These are phyloP conservation scores for Bipolaris sorokiniana DNA, from an alignment of 2,329 filamentous ascomycete species.

Conservation along the genomic window DNA sequence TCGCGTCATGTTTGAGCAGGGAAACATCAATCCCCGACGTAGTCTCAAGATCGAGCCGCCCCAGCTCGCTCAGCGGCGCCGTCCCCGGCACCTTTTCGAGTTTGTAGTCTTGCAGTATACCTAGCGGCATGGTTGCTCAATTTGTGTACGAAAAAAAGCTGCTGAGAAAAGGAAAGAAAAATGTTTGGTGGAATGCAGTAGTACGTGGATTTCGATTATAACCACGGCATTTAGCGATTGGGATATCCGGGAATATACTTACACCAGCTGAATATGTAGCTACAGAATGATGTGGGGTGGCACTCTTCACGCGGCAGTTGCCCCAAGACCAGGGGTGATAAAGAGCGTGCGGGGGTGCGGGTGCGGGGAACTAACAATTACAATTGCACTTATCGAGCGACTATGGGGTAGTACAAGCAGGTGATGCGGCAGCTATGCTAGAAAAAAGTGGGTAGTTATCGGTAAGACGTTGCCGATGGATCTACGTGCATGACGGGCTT, in stretches of 20 bases:
- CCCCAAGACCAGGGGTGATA: not conserved
- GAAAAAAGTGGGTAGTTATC: not conserved
- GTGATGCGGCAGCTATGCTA: not conserved
- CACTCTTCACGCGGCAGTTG: slow-evolving; percentile 5
- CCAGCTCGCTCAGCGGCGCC: slow-evolving; percentile 30
- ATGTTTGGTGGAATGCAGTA: not conserved
- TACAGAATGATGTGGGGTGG: slow-evolving; percentile 15
- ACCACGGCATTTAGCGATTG: not conserved
- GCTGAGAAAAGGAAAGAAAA: too few species aligned
- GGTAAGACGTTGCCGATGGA: slow-evolving; percentile 8
- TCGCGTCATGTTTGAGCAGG: slow-evolving; percentile 31
- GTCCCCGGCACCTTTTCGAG: slow-evolving; percentile 35
- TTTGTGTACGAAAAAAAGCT: not conserved
- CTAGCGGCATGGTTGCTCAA: slow-evolving; percentile 28
- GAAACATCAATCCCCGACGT: slow-evolving; percentile 19
- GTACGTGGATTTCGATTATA: not conserved
- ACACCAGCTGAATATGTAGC: too few species aligned
- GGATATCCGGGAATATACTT: too few species aligned
- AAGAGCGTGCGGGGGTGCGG: slow-evolving; percentile 19
- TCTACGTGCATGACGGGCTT: not conserved
- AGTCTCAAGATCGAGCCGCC: slow-evolving; percentile 22
- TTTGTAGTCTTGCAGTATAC: slow-evolving; percentile 30
- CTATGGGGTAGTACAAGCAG: too few species aligned
- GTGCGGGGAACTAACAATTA: not conserved
- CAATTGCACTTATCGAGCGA: not conserved